Evolutionary conservation across 306 rosid genomes (phyloP).

Genomic region (Fragaria ananassa): DNA sequence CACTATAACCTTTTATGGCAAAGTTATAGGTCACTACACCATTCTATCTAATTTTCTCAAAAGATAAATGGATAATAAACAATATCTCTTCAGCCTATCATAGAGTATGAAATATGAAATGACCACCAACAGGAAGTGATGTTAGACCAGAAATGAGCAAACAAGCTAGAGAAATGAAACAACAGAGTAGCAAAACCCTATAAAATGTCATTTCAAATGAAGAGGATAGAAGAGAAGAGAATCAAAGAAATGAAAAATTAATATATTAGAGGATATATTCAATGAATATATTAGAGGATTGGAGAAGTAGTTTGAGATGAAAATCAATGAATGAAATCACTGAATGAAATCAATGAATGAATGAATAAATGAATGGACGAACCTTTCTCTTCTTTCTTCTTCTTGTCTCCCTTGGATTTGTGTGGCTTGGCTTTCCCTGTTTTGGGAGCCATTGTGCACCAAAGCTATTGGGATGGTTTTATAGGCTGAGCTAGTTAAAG

Average conservation of each 20-base stretch:
- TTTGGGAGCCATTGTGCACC: slow-evolving; percentile 81
- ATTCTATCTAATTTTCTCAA: background rate
- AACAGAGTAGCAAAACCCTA: background rate
- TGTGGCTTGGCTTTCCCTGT: slow-evolving; percentile 77
- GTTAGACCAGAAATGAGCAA: background rate
- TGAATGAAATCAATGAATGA: background rate
- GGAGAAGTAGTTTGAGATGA: background rate
- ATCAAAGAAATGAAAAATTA: background rate
- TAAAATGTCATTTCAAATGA: background rate
- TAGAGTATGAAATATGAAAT: background rate
- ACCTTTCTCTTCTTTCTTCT: slow-evolving; percentile 97
- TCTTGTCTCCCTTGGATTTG: slow-evolving; percentile 83
- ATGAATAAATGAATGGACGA: background rate
- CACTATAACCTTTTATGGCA: too few species aligned
- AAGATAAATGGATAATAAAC: background rate
- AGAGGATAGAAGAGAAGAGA: background rate
- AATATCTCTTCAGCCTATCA: background rate
- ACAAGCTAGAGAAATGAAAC: background rate
- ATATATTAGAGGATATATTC: too few species aligned
- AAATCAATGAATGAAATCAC: background rate
- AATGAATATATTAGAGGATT: background rate
- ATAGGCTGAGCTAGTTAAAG: background rate
- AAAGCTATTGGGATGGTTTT: slow-evolving; percentile 13
- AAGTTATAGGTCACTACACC: too few species aligned
- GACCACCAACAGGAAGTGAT: background rate